Percentiles rank a stretch among this genome's conserved stretches.
These are phyloP conservation scores for Leccinum ochraceum DNA, from an alignment of 768 basidiomycete genomes.

Conservation along the genomic window DNA sequence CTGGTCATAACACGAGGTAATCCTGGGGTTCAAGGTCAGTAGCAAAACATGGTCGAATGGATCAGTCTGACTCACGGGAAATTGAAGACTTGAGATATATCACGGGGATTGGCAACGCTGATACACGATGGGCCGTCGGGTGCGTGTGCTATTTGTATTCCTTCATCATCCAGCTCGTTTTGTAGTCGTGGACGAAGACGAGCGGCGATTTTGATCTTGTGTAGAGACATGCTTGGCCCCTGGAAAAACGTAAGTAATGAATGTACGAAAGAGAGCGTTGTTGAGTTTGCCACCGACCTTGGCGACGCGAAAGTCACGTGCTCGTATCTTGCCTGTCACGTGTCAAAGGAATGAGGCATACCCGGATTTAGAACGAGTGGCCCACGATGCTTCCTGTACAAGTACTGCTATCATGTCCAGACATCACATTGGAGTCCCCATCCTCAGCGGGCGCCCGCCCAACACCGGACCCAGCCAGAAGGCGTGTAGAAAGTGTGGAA, in stretches of 20 bases:
- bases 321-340: slow-evolving; percentile 4
- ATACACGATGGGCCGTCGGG: slow-evolving; percentile 50
- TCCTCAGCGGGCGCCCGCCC: slow-evolving; percentile 66
- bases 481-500: slow-evolving; percentile 69
- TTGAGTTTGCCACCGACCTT: slow-evolving; percentile 26
- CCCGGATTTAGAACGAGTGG: neutral
- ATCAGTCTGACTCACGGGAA: slow-evolving; percentile 56
- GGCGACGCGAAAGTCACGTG: slow-evolving; percentile 31
- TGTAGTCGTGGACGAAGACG: slow-evolving; percentile 67
- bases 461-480: slow-evolving; percentile 29
- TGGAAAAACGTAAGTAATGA: neutral
- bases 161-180: slow-evolving; percentile 62
- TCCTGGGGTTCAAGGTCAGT: slow-evolving; percentile 38
- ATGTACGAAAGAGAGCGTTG: neutral
- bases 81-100: slow-evolving; percentile 68
- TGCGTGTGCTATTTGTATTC: slow-evolving; percentile 51
- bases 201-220: slow-evolving; percentile 71
- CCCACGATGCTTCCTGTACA: neutral
- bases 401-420: slow-evolving; percentile 19
- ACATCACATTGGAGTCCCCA: slow-evolving; percentile 53
- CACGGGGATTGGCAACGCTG: slow-evolving; percentile 69
- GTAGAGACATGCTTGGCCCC: slow-evolving; percentile 21
- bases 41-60: neutral
- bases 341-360: neutral
- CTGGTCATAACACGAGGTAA: slow-evolving; percentile 76